phyloP scores from a whole-genome alignment of 1,284 basidiomycete species.

The Hypsizygus ulmarius region DNA sequence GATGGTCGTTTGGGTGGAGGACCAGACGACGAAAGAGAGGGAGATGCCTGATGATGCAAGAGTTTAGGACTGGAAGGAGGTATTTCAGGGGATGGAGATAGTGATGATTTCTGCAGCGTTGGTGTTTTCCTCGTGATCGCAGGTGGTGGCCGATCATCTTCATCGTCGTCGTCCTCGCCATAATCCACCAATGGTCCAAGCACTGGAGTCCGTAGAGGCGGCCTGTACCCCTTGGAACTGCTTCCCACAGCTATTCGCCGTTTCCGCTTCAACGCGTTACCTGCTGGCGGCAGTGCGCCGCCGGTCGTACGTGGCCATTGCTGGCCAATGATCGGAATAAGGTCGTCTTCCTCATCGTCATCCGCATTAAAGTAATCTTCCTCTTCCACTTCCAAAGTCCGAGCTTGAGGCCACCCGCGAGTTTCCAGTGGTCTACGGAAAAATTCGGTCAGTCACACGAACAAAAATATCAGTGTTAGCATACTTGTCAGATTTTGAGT shows the following conservation, averaged over 20 bases:
- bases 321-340: constrained; percentile 37
- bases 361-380: constrained; percentile 91
- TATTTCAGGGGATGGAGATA: constrained; percentile 22
- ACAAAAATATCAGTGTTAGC: constrained; percentile 21
- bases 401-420: constrained; percentile 49
- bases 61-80: constrained; percentile 38
- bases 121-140: constrained; percentile 8
- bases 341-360: constrained; percentile 67
- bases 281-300: constrained; percentile 29
- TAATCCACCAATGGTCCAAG: constrained; percentile 70
- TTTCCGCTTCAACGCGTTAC: constrained; percentile 53
- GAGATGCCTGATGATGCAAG: constrained; percentile 38
- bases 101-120: constrained; percentile 17
- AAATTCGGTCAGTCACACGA: constrained; percentile 9
- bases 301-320: constrained; percentile 33
- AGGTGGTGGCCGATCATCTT: constrained; percentile 24
- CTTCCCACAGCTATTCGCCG: constrained; percentile 43
- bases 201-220: constrained; percentile 47
- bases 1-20: constrained; percentile 38
- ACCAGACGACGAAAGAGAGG: constrained; percentile 17
- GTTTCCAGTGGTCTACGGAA: constrained; percentile 32
- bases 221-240: constrained; percentile 39
- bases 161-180: constrained; percentile 65
- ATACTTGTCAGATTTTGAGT: constrained; percentile 51
- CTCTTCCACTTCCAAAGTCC: constrained; percentile 65